phyloP scores from a whole-genome alignment of 2,329 filamentous ascomycete genomes.

The Cytospora piceae region DNA sequence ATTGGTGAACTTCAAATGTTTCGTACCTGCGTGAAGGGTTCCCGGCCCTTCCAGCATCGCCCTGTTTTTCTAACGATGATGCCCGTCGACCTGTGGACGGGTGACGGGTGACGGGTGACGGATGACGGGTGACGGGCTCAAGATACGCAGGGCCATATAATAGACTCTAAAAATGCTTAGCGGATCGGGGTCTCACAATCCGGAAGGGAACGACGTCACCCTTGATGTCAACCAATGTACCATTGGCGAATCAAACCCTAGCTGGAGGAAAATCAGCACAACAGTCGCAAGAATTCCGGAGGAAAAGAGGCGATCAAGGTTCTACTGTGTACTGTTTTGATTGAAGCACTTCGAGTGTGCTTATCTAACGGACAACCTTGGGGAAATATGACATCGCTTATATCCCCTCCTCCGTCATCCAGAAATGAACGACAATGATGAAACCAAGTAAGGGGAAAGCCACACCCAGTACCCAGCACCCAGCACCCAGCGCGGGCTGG shows the following conservation, averaged over 20 bases:
- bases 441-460: neutral
- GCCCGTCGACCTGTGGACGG: neutral
- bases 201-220: conserved; percentile 18
- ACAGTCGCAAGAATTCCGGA: neutral
- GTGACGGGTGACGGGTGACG: neutral
- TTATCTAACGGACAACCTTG: conserved; percentile 8
- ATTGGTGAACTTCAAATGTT: no score
- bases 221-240: conserved; percentile 7
- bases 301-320: conserved; percentile 1
- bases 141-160: neutral
- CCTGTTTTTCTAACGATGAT: neutral
- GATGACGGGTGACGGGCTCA: neutral
- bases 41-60: neutral
- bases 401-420: conserved; percentile 3
- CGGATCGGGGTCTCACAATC: conserved; percentile 3
- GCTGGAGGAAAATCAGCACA: conserved; percentile 10
- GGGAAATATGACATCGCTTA: conserved; percentile 11
- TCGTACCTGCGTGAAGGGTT: neutral
- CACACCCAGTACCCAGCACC: neutral
- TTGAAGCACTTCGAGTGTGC: neutral
- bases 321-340: neutral
- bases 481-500: neutral
- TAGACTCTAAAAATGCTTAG: neutral
- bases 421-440: neutral
- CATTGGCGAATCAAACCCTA: conserved; percentile 9